Conservation (phyloP, 805 yeast genomes). For the Candida michaelii region DNA sequence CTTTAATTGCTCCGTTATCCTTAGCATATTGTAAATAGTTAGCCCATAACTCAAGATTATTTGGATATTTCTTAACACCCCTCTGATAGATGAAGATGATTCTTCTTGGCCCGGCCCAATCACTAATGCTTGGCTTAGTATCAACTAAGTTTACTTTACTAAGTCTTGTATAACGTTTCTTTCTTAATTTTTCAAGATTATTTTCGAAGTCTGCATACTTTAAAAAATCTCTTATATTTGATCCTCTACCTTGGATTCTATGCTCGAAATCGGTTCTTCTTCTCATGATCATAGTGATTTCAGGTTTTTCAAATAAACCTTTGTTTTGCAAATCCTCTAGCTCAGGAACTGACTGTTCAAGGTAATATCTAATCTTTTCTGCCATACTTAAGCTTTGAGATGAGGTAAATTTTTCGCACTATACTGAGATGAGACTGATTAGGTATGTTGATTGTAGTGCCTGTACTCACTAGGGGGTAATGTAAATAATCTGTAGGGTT, state of each 20-base stretch:
- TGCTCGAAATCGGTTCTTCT: slow-evolving; percentile 96
- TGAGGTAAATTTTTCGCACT: slow-evolving; percentile 9
- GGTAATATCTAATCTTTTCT: slow-evolving; percentile 48
- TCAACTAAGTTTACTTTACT: slow-evolving; percentile 55
- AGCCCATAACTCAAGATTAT: slow-evolving; percentile 76
- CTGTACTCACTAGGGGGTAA: no score
- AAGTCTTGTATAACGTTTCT: slow-evolving; percentile 66
- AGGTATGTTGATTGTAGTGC: no score
- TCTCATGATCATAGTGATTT: slow-evolving; percentile 82
- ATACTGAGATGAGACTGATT: background rate
- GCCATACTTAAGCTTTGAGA: slow-evolving; percentile 30
- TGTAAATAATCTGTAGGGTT: no score
- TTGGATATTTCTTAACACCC: slow-evolving; percentile 77
- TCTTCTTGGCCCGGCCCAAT: slow-evolving; percentile 83
- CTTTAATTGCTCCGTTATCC: slow-evolving; percentile 64
- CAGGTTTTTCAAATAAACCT: slow-evolving; percentile 79
- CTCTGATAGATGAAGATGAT: slow-evolving; percentile 81
- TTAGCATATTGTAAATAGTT: slow-evolving; percentile 69
- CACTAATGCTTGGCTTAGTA: slow-evolving; percentile 66
- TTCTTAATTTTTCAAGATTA: slow-evolving; percentile 74
- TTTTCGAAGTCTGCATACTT: slow-evolving; percentile 78
- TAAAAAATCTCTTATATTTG: slow-evolving; percentile 72
- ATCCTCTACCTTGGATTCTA: slow-evolving; percentile 78
- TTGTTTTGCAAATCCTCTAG: slow-evolving; percentile 81
- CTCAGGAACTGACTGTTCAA: slow-evolving; percentile 82